Evolutionary conservation across 2,329 filamentous ascomycete genomes (phyloP), one percentile per base, ranked within the genome.

Genomic region (Paecilomyces variotii): DNA sequence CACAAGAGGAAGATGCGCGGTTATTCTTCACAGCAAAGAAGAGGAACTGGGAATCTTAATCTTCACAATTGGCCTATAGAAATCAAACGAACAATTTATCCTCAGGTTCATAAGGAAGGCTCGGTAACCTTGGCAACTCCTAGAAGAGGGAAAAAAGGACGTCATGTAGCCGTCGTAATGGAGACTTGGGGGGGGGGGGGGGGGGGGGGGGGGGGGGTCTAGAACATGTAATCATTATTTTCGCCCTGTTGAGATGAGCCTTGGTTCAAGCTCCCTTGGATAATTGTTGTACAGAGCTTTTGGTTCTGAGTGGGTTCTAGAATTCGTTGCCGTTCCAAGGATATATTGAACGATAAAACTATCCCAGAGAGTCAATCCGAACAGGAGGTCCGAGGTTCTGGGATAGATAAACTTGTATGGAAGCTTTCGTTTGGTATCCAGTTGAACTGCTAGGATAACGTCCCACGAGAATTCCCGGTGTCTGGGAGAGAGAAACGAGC

Each of bases 1-100:
- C 62, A 4, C 63, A 64, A n/a, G 68, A 67, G 51, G 68, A 72
- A 45, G 66, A 72, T 57, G 72, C 70, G 6, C 61, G 67, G 30
- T 56, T 72, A 5, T 60, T 75, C 5, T 75, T 75, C 53, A 74
- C 72, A 2, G 69, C 72, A 28, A 68, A 65, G 61, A 71, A 66
- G 39, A 64, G 71, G 39, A 70, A 71, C 54, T 74, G 72, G 72
- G 72, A 72, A 59, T 63, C 70, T 34, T 71, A 59, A 54, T 26
- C n/a, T 19, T 19, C 39, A 45, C 19, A n/a, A 45, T 19, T 9
- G 9, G 6, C 39, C 39, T 45, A 45, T 45, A 45, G 39, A 45
- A 45, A 19, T 6, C n/a, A 45, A 19, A 45, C n/a, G 39, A 14
- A 45, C n/a, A 45, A 45, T 45, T 45, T 45, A 45, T 45, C 39